Conservation (phyloP, 2,329 filamentous ascomycete genomes). For the Calonectria hawksworthii region DNA sequence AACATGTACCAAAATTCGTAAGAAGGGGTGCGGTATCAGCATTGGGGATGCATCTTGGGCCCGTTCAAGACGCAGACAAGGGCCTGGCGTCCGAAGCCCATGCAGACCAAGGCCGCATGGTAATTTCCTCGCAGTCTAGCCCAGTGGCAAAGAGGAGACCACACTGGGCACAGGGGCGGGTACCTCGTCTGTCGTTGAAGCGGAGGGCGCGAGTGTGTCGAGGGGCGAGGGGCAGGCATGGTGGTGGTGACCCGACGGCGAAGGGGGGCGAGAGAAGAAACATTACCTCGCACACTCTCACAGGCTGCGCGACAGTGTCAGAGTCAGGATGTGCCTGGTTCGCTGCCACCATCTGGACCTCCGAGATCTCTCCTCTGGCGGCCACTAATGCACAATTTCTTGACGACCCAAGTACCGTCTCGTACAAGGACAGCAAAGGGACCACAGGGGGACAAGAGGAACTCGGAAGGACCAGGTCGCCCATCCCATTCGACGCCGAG, state of each 20-base stretch:
- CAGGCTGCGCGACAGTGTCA: conserved; percentile 18
- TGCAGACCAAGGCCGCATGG: conserved; percentile 43
- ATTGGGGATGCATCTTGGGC: conserved; percentile 37
- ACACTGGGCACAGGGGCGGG: conserved; percentile 39
- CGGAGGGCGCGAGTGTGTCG: conserved; percentile 32
- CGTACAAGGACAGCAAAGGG: conserved; percentile 39
- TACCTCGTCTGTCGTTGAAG: conserved; percentile 41
- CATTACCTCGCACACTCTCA: conserved; percentile 28
- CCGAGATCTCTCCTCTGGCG: conserved; percentile 51
- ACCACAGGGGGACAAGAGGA: conserved; percentile 31
- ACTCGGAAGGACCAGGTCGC: conserved; percentile 38
- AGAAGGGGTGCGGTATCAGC: conserved; percentile 21
- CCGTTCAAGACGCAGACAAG: conserved; percentile 24
- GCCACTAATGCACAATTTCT: conserved; percentile 52
- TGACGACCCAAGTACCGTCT: conserved; percentile 36
- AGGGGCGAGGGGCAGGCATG: conserved; percentile 35
- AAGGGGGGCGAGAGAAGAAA: conserved; percentile 25
- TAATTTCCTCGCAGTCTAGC: conserved; percentile 42
- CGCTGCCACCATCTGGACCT: conserved; percentile 45
- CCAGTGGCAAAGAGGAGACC: conserved; percentile 48
- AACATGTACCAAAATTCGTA: neutral
- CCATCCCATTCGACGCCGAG: conserved; percentile 28
- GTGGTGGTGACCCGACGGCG: conserved; percentile 25
- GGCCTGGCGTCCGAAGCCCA: conserved; percentile 41
- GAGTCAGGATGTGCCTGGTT: conserved; percentile 47